Conservation (phyloP, 768 basidiomycete genomes). For the Boletus fagicola region DNA sequence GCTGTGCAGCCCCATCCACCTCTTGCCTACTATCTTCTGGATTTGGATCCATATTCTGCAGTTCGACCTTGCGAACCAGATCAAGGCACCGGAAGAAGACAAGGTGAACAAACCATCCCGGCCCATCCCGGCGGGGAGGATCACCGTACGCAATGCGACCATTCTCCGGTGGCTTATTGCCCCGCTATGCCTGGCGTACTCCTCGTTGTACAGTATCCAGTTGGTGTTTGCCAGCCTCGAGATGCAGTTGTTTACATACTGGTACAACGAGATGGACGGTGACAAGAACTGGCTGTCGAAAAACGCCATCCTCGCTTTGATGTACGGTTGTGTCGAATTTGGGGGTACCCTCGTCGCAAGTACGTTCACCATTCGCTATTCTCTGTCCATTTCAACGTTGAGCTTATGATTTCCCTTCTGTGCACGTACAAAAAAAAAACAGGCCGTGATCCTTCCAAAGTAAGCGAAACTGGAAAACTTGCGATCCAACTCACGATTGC, state of each 20-base stretch:
- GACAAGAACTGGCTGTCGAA: conserved; percentile 40
- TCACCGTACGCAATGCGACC: conserved; percentile 35
- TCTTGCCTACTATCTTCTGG: conserved; percentile 38
- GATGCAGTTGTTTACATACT: conserved; percentile 32
- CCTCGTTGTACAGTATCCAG: conserved; percentile 32
- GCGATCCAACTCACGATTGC: no score
- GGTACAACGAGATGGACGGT: conserved; percentile 41
- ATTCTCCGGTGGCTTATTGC: conserved; percentile 38
- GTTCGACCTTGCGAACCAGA: conserved; percentile 46
- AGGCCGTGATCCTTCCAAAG: no score
- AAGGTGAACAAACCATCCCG: conserved; percentile 44
- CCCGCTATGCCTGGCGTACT: conserved; percentile 36
- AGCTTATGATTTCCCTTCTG: background rate
- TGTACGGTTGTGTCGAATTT: conserved; percentile 38
- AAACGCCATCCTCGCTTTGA: conserved; percentile 39
- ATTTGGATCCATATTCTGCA: conserved; percentile 46
- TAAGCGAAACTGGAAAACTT: no score
- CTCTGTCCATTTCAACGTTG: background rate
- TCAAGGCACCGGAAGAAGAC: conserved; percentile 42
- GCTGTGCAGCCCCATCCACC: conserved; percentile 11
- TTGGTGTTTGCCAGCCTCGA: conserved; percentile 35
- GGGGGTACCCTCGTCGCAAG: conserved; percentile 40
- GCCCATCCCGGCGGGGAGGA: conserved; percentile 44
- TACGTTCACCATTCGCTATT: conserved; percentile 11
- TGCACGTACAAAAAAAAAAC: no score